Conservation (phyloP, 2,329 filamentous ascomycete species). For the Epichloe sylvatica region DNA sequence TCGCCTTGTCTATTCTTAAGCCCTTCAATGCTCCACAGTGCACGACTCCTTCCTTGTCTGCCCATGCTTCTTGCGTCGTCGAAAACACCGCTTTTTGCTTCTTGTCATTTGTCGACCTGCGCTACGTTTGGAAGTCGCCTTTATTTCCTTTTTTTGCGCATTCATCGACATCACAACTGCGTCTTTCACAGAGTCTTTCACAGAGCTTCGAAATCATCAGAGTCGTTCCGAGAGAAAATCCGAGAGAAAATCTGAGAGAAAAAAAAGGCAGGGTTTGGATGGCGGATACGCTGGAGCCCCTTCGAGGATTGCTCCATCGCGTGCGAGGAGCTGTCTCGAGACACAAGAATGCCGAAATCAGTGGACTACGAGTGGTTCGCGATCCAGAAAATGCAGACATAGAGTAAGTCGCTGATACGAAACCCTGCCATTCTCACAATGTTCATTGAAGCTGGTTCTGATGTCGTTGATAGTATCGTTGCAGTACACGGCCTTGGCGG, state of each 20-base stretch:
- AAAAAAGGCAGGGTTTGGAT: constrained; percentile 3
- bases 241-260: too few relatives aligned
- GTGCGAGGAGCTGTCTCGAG: constrained; percentile 11
- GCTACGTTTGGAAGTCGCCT: too few relatives aligned
- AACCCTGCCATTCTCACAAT: neutral
- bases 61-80: too few relatives aligned
- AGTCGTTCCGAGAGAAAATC: neutral
- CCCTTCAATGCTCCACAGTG: too few relatives aligned
- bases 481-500: constrained; percentile 15
- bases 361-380: constrained; percentile 10
- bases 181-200: too few relatives aligned
- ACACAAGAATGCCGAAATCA: constrained; percentile 7
- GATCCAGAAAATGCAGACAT: constrained; percentile 13
- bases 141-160: too few relatives aligned
- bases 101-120: too few relatives aligned
- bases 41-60: too few relatives aligned
- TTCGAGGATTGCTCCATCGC: constrained; percentile 12
- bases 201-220: too few relatives aligned
- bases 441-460: neutral
- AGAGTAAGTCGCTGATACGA: constrained; percentile 9
- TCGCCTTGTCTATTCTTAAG: too few relatives aligned
- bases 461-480: constrained; percentile 12
- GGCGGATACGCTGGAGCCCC: constrained; percentile 11
- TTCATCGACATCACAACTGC: too few relatives aligned
- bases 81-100: too few relatives aligned